A percentile compares a stretch with the other conserved stretches of the same genome.
Evolutionary conservation across 192 early-diverging fungal species (phyloP).

Genomic region (Backusella tuberculispora): DNA sequence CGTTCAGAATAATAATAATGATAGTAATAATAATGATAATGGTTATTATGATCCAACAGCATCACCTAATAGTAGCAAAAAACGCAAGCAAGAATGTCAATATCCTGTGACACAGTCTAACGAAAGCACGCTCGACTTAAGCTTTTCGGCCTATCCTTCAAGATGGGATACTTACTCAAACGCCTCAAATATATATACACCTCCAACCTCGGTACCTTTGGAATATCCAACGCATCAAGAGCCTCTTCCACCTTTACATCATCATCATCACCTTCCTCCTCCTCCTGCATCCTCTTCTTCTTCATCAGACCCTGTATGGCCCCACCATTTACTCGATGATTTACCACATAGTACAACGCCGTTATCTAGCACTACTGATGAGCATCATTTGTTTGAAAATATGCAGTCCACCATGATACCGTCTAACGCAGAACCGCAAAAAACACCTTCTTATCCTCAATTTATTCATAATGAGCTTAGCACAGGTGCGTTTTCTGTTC

Average conservation of each 20-base stretch:
- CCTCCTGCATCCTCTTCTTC: background rate
- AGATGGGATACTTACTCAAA: conserved; percentile 11
- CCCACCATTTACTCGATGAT: conserved; percentile 4
- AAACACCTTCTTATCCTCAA: background rate
- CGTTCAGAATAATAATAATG: background rate
- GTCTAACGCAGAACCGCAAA: background rate
- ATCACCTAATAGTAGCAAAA: conserved; percentile 14
- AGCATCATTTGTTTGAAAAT: conserved; percentile 3
- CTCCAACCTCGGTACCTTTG: conserved; percentile 4
- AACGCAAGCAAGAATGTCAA: conserved; percentile 5
- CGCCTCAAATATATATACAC: background rate
- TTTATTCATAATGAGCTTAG: conserved; percentile 13
- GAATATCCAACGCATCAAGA: background rate
- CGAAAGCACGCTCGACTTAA: background rate
- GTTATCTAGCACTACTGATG: background rate
- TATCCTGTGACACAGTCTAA: conserved; percentile 10
- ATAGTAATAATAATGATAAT: background rate
- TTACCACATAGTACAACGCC: background rate
- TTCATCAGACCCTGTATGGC: conserved; percentile 1
- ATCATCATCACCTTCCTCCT: background rate
- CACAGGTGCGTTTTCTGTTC: background rate
- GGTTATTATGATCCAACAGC: conserved; percentile 4
- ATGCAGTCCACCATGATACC: conserved; percentile 12
- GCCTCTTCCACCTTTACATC: background rate
- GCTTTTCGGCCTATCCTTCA: background rate